Percentiles rank a stretch among this genome's conserved stretches.
Evolutionary conservation across 2,329 filamentous ascomycete genomes (phyloP).

Genomic region (Ascosphaera aggregata): DNA sequence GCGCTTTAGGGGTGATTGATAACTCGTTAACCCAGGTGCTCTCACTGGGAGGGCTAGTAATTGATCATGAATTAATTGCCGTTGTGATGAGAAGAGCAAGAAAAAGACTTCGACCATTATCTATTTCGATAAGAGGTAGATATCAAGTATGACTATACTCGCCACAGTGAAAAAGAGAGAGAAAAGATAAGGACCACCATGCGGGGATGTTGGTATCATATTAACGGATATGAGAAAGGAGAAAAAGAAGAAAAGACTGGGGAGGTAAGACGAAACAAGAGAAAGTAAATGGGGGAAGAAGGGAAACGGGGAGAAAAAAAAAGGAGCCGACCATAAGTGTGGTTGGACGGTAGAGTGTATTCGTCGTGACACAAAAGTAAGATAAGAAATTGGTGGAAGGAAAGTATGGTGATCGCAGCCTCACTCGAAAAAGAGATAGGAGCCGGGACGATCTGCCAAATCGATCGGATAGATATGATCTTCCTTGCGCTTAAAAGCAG

Average conservation of each 20-base stretch:
- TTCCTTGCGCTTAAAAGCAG: too few relatives aligned
- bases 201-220: not conserved
- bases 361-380: slow-evolving; percentile 4
- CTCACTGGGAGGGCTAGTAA: too few relatives aligned
- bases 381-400: slow-evolving; percentile 9
- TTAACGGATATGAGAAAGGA: not conserved
- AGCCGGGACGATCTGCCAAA: too few relatives aligned
- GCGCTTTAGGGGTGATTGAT: too few relatives aligned
- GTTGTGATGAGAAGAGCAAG: too few relatives aligned
- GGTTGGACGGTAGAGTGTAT: slow-evolving; percentile 7
- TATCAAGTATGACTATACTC: not conserved
- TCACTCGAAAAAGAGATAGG: slow-evolving; percentile 6
- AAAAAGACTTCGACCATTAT: not conserved
- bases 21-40: too few relatives aligned
- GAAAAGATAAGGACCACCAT: not conserved
- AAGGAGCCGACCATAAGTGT: slow-evolving; percentile 3
- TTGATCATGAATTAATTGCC: too few relatives aligned
- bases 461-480: too few relatives aligned
- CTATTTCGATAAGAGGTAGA: not conserved
- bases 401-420: slow-evolving; percentile 10
- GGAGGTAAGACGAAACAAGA: slow-evolving; percentile 9
- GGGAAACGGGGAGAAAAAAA: slow-evolving; percentile 5
- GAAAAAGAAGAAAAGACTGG: slow-evolving; percentile 1
- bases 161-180: too few relatives aligned
- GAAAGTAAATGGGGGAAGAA: slow-evolving; percentile 7